Conservation (phyloP, 139 green algal species). For the Mesostigma viride region DNA sequence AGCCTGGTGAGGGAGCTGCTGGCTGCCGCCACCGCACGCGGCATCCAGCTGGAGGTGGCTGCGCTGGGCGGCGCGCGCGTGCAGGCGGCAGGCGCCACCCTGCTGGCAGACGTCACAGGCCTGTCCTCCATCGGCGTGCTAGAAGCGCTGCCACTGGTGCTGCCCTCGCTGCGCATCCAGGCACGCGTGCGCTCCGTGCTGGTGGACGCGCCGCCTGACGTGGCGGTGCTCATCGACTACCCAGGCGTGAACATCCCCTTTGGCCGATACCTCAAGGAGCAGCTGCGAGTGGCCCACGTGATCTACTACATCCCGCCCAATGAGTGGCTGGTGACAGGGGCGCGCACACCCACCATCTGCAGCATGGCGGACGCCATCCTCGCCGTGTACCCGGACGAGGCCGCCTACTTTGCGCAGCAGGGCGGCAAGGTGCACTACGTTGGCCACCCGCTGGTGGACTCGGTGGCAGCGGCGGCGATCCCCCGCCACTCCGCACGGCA, state of each 20-base stretch:
- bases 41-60: slow-evolving; percentile 16
- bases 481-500: slow-evolving; percentile 3
- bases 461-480: background rate
- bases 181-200: slow-evolving; percentile 12
- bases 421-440: slow-evolving; percentile 20
- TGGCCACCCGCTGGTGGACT: slow-evolving; percentile 31
- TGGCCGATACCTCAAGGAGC: slow-evolving; percentile 16
- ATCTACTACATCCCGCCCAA: slow-evolving; percentile 40
- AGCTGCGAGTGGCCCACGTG: slow-evolving; percentile 1
- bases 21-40: background rate
- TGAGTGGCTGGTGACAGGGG: slow-evolving; percentile 24
- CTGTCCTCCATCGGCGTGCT: slow-evolving; percentile 28
- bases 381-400: slow-evolving; percentile 23
- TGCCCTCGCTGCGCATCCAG: slow-evolving; percentile 24
- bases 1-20: slow-evolving; percentile 13
- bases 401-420: slow-evolving; percentile 17
- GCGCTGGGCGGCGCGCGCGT: slow-evolving; percentile 15
- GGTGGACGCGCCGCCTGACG: slow-evolving; percentile 16
- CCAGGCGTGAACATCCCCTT: slow-evolving; percentile 38
- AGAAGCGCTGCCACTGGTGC: slow-evolving; percentile 30
- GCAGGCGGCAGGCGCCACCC: slow-evolving; percentile 21
- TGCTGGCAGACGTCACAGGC: slow-evolving; percentile 27
- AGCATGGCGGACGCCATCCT: slow-evolving; percentile 22
- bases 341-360: slow-evolving; percentile 16
- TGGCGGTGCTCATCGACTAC: slow-evolving; percentile 36